Evolutionary conservation across 768 basidiomycete genomes (phyloP).

Genomic region (Russula abietina): DNA sequence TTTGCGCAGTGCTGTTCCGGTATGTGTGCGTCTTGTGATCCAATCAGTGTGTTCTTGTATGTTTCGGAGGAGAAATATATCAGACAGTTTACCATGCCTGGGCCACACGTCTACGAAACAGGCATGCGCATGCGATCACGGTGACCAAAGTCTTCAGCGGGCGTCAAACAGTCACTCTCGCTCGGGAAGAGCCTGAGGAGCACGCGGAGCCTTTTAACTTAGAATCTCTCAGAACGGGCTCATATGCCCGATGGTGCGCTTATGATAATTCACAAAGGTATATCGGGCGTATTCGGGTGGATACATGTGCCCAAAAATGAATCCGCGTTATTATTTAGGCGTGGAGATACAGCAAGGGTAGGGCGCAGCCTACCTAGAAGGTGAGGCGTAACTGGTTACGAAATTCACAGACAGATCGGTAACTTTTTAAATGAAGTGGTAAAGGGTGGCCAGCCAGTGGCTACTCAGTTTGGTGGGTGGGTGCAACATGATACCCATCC

Average conservation of each 20-base stretch:
- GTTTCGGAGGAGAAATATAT: background rate
- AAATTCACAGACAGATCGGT: background rate
- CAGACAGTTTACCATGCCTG: background rate
- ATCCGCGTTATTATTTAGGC: background rate
- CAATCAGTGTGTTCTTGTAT: background rate
- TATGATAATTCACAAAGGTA: background rate
- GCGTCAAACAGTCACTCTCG: conserved; percentile 2
- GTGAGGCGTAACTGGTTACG: background rate
- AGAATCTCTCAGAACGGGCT: background rate
- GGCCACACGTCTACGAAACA: background rate
- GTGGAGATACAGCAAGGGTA: background rate
- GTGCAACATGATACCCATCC: background rate
- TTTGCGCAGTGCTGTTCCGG: too few species aligned
- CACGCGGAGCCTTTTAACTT: background rate
- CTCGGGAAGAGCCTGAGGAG: background rate
- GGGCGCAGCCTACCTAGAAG: background rate
- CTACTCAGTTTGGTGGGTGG: background rate
- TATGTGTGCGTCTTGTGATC: background rate
- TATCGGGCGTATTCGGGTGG: background rate
- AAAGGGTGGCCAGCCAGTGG: background rate
- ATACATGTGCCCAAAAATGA: background rate
- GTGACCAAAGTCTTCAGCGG: background rate
- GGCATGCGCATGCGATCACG: background rate
- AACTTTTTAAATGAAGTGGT: background rate
- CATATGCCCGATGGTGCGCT: background rate